phyloP scores from a whole-genome alignment of 2,329 filamentous ascomycete genomes.

The Chrysosporium keratinophilum region DNA sequence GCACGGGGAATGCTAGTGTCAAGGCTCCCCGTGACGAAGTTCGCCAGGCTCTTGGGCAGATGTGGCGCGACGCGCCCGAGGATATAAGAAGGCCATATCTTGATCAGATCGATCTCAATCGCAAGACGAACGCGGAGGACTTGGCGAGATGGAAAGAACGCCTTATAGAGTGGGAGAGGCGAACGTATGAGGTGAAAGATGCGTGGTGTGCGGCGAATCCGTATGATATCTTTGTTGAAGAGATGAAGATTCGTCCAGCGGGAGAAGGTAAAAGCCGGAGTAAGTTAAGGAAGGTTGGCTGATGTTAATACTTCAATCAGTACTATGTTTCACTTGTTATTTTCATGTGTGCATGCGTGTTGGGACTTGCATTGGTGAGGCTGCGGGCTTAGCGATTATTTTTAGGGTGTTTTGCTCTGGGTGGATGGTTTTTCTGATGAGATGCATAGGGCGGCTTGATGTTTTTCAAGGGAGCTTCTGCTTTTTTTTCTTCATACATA shows the following conservation, averaged over 20 bases:
- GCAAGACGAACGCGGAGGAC: slow-evolving; percentile 54
- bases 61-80: slow-evolving; percentile 71
- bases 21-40: slow-evolving; percentile 64
- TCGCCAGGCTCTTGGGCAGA: slow-evolving; percentile 70
- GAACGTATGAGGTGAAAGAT: slow-evolving; percentile 31
- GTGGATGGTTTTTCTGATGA: not conserved
- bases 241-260: slow-evolving; percentile 6
- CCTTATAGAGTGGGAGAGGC: slow-evolving; percentile 43
- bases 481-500: too few species aligned
- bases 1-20: slow-evolving; percentile 55
- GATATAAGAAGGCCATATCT: slow-evolving; percentile 69
- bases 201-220: slow-evolving; percentile 33
- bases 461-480: too few species aligned
- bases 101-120: slow-evolving; percentile 61
- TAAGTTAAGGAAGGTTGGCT: slow-evolving; percentile 10
- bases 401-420: not conserved
- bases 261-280: not conserved
- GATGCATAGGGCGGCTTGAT: too few species aligned
- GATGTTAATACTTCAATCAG: not conserved
- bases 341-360: slow-evolving; percentile 2
- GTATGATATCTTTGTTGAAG: slow-evolving; percentile 21
- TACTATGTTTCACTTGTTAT: not conserved
- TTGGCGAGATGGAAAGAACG: slow-evolving; percentile 62
- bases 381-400: not conserved
- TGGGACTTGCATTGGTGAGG: not conserved